Evolutionary conservation across 164 flowering plant species (phyloP).

Genomic region (Amborella trichopoda): DNA sequence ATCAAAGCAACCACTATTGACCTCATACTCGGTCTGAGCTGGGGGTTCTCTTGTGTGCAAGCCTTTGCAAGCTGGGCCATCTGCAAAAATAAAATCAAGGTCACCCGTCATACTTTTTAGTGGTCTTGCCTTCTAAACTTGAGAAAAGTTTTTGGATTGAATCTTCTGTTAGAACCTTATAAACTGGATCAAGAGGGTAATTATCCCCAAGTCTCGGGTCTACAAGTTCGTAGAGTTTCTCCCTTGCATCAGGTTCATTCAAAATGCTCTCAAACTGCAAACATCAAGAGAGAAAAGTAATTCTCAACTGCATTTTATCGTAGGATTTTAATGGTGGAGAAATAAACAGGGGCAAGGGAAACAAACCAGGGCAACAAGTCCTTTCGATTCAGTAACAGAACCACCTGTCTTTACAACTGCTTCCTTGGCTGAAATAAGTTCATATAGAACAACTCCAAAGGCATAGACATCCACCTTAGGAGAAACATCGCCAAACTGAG

Average conservation of each 20-base stretch:
- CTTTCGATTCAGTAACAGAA: conserved; percentile 42
- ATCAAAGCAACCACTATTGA: conserved; percentile 72
- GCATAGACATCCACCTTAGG: conserved; percentile 92
- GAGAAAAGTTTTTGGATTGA: too few species aligned
- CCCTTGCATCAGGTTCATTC: conserved; percentile 32
- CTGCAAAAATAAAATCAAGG: conserved; percentile 14
- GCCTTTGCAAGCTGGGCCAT: conserved; percentile 77
- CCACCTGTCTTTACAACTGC: conserved; percentile 50
- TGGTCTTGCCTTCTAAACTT: too few species aligned
- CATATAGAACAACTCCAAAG: conserved; percentile 86
- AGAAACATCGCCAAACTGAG: conserved; percentile 74
- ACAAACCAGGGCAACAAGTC: conserved; percentile 70
- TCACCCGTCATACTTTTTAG: too few species aligned
- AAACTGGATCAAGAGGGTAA: conserved; percentile 58
- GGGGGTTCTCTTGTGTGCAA: conserved; percentile 72
- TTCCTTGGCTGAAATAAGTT: conserved; percentile 76
- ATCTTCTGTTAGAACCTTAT: conserved; percentile 57
- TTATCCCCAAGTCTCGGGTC: conserved; percentile 64
- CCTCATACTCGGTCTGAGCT: conserved; percentile 80
- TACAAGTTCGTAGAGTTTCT: conserved; percentile 39
- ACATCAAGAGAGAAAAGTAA: neutral
- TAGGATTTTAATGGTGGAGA: neutral
- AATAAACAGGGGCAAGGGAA: neutral
- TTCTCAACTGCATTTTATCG: neutral
- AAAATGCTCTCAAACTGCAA: conserved; percentile 74